phyloP scores from a whole-genome alignment of 805 yeast species.

The Starmerella gropengiesseri region DNA sequence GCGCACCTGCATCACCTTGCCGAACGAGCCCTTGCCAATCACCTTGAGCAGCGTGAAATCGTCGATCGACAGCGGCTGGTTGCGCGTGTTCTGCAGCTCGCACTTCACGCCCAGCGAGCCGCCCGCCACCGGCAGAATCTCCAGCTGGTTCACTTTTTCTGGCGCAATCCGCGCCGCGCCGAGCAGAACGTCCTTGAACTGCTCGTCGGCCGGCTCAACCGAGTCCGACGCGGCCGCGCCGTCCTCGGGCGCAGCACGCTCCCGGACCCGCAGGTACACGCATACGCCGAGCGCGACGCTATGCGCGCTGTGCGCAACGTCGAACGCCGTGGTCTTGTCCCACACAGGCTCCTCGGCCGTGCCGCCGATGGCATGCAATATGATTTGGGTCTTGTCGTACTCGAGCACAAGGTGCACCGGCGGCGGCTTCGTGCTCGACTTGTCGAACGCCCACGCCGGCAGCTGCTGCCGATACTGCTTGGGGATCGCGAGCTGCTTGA shows the following conservation, averaged over 20 bases:
- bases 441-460: slow-evolving; percentile 27
- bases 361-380: slow-evolving; percentile 78
- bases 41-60: slow-evolving; percentile 90
- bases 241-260: slow-evolving; percentile 36
- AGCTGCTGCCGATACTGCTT: slow-evolving; percentile 36
- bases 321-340: slow-evolving; percentile 85
- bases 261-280: slow-evolving; percentile 56
- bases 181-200: slow-evolving; percentile 25
- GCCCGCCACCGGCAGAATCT: slow-evolving; percentile 23
- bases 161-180: slow-evolving; percentile 19
- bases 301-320: slow-evolving; percentile 48
- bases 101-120: slow-evolving; percentile 21
- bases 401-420: slow-evolving; percentile 80
- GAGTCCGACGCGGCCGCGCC: slow-evolving; percentile 33
- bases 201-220: slow-evolving; percentile 68
- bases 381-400: slow-evolving; percentile 86
- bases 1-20: slow-evolving; percentile 97
- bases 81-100: slow-evolving; percentile 24
- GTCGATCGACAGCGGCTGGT: slow-evolving; percentile 62
- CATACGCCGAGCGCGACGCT: slow-evolving; percentile 56
- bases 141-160: slow-evolving; percentile 31
- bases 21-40: slow-evolving; percentile 95
- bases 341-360: slow-evolving; percentile 68
- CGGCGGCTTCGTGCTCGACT: slow-evolving; percentile 43
- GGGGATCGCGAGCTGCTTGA: slow-evolving; percentile 29